Evolutionary conservation across 331 rosid genomes (phyloP), one percentile per base, ranked within the genome.

Genomic region (Pyracantha coccinea): DNA sequence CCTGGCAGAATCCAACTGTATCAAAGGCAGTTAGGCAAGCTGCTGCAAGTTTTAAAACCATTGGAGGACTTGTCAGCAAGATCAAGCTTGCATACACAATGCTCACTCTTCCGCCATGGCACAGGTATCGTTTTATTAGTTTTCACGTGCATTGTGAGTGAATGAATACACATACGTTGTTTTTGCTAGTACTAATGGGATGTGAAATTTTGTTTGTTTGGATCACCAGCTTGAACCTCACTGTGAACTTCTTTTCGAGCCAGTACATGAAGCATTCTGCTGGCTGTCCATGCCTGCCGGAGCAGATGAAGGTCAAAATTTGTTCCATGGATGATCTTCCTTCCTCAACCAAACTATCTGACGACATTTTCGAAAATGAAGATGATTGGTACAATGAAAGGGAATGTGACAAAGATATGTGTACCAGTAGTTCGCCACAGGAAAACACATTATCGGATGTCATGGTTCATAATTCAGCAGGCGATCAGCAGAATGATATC

Each of bases 1-100:
- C 99, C 9, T 95, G 97, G 99, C 99, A 95, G 84, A 97, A 95
- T 79, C 99, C 99, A 17, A 87, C 69, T 35, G 91, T 88, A 81
- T 92, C 97, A 11, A 79, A 92, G 84, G 99, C 97, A 0, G 99
- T 94, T 41, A 90, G 97, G 85, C 85, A 86, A 69, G 93, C 97
- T 47, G 97, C 99, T 66, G 89, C 85, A 29, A 77, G 60, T 70
- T 94, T 94, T 76, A 94, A 92, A 84, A 87, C 97, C 63, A 89
- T 90, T 10, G 91, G 97, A 7, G 99, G 99, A 74, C 31, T 92
- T 58, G 89, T 88, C 68, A 92, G 88, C 73, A 95, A 90, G 85
- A 82, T 95, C 69, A 95, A 95, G 82, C 96, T 95, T 66, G 99
- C 96, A 24, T 90, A 87, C 87, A 89, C 99, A 44, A 95, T 95